Evolutionary conservation across 2,329 filamentous ascomycete species (phyloP).

Genomic region (Emmonsiellopsis sp.): DNA sequence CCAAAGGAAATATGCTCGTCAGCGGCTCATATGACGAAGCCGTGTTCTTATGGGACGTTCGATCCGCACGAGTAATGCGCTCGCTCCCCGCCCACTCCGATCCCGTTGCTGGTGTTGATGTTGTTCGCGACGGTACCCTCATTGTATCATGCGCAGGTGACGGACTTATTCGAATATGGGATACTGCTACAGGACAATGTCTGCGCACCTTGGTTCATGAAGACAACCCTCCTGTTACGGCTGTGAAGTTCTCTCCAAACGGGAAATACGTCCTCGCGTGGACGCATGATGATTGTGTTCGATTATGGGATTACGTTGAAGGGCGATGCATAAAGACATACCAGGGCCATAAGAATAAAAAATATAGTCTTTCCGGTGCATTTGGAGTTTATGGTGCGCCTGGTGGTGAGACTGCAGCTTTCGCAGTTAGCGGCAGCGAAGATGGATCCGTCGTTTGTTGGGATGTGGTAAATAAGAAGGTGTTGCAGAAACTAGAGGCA

Average conservation of each 20-base stretch:
- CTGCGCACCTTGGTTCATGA: slow-evolving; percentile 91
- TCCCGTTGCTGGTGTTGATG: slow-evolving; percentile 87
- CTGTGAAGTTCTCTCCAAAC: slow-evolving; percentile 88
- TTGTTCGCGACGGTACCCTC: slow-evolving; percentile 83
- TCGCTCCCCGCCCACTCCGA: slow-evolving; percentile 90
- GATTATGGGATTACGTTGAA: slow-evolving; percentile 90
- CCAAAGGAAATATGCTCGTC: slow-evolving; percentile 93
- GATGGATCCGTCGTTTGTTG: slow-evolving; percentile 75
- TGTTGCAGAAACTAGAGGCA: slow-evolving; percentile 58
- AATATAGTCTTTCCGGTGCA: slow-evolving; percentile 74
- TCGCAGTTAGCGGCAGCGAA: slow-evolving; percentile 77
- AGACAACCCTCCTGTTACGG: slow-evolving; percentile 82
- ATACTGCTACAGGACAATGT: slow-evolving; percentile 90
- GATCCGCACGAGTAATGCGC: slow-evolving; percentile 78
- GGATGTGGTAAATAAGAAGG: slow-evolving; percentile 79
- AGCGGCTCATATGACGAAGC: slow-evolving; percentile 96
- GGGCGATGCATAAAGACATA: slow-evolving; percentile 94
- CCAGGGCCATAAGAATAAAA: slow-evolving; percentile 78
- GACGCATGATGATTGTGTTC: slow-evolving; percentile 80
- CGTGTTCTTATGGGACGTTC: slow-evolving; percentile 92
- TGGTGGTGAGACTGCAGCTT: slow-evolving; percentile 37
- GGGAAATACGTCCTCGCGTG: slow-evolving; percentile 87
- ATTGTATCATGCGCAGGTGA: slow-evolving; percentile 88
- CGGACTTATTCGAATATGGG: slow-evolving; percentile 89
- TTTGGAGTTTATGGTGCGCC: slow-evolving; percentile 59